Base-by-base conservation (phyloP, 2,329 filamentous ascomycete genomes). In the Phoma sp. region DNA sequence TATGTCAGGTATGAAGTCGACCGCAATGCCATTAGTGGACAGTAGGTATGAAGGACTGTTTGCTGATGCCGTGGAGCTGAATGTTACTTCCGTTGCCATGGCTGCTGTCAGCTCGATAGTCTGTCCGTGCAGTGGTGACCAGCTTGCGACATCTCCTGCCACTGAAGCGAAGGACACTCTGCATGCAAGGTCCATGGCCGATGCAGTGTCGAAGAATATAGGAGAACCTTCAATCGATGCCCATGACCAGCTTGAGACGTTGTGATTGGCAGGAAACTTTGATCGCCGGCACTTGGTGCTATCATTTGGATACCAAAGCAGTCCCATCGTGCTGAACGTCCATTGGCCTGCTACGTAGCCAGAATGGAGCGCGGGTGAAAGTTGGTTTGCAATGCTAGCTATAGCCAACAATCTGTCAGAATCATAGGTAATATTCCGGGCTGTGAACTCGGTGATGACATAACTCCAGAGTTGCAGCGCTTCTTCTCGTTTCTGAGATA, bases 321-420 rank as follows among this genome's bases (percentile, higher is more conserved):
- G 59, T 15, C 63, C 65, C 7, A 74, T 63, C 3, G 67, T 73
- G 39, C 64, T 73, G 48, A 64, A 73, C 1, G 70, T 72, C 71
- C 71, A 74, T 38, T 73, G 72, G 11, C 72, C 72, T 20, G 70
- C 72, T 23, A 74, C 65, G 50, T 74, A 74, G 15, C 68, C 67
- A 12, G 68, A 71, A 15, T 67, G 58, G 1, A 72, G 60, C 21
- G 59, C 56, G 6, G 59, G 56, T 7, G 60, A 62, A 2, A 74
- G 43, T 38, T 60, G 57, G 46, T 68, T 69, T 7, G 72, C 71
- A n/a, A 74, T 57, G 7, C 63, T 67, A 15, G 66, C 60, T 18
- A 74, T 72, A 2, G 70, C 70, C 12, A 68, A 46, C 1, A 74
- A 47, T 23, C 71, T 64, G 34, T 74, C 72, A 11, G 53, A 58